Base-by-base conservation (phyloP, 1,139 yeast genomes). In the Taphrina sp. region DNA sequence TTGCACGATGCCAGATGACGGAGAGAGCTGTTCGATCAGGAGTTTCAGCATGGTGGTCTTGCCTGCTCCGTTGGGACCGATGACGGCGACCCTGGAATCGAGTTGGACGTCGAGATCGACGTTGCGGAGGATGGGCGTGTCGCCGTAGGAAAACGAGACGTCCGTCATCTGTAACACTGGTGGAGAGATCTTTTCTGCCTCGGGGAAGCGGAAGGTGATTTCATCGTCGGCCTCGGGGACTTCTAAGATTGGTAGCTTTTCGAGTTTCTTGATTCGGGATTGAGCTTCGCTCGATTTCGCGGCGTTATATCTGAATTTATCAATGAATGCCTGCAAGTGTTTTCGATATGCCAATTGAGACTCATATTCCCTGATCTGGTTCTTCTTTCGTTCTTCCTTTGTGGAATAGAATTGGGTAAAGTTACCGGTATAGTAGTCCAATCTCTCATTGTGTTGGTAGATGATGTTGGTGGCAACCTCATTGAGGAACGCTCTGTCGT, bases 61-160 rank as follows among this genome's bases (percentile, higher is more conserved):
- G 85, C 98, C 98, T 67, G 96, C 88, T 75, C 99, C 99, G 70
- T 92, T 92, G 62, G 96, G 97, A 78, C 99, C 99, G 58, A 92
- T 95, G 63, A 92, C 77, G 1, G 97, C 98, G 64, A 92, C 85
- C 71, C 98, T 80, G 2, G 96, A 89, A 65, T 89, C 88, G 85
- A 92, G 77, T 70, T 88, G 95, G 51, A 92, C 88, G 64, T 89
- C 95, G 63, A 92, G 71, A 64, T 89, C 95, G 37, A 90, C 97
- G 65, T 88, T 75, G 38, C 77, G 76, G 62, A 92, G 74, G 44
- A 81, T 66, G 17, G 85, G 72, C 62, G 81, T 82, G 3, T 76
- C 75, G 17, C 37, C 57, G 70, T 92, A 92, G 34, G 96, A 95
- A 67, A 94, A 92, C 0, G 87, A 75, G 58, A 92, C 96, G 60